phyloP scores from a whole-genome alignment of 2,329 filamentous ascomycete genomes.

The Zopfia rhizophila region DNA sequence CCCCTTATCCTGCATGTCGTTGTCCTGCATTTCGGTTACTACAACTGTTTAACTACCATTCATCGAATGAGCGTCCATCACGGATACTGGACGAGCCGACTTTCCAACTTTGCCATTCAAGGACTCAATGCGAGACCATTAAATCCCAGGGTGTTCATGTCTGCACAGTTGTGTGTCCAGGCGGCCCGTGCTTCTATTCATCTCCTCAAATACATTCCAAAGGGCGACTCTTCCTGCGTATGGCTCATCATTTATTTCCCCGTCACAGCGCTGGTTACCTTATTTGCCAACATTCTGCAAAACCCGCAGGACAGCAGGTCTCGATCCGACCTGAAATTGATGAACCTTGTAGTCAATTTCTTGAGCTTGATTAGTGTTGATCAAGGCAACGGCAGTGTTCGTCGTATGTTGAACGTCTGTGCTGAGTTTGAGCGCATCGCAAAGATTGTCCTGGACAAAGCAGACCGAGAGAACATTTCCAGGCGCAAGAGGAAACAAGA shows the following conservation, averaged over 20 bases:
- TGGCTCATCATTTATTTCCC: constrained; percentile 98
- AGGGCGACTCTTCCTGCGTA: constrained; percentile 93
- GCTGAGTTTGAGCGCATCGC: constrained; percentile 97
- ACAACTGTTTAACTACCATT: constrained; percentile 97
- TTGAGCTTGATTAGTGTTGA: constrained; percentile 89
- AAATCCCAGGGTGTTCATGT: constrained; percentile 94
- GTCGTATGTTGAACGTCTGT: constrained; percentile 92
- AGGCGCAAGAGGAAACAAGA: constrained; percentile 85
- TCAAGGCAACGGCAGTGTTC: constrained; percentile 88
- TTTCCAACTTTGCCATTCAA: constrained; percentile 95
- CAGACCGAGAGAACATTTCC: constrained; percentile 83
- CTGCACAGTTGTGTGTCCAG: constrained; percentile 89
- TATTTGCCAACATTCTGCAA: constrained; percentile 96
- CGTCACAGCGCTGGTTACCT: constrained; percentile 90
- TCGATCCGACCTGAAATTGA: constrained; percentile 86
- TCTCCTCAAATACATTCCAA: constrained; percentile 93
- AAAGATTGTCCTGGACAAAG: constrained; percentile 87
- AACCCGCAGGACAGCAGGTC: constrained; percentile 91
- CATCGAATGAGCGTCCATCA: constrained; percentile 99
- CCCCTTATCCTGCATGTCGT: constrained; percentile 95
- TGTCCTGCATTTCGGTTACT: constrained; percentile 95
- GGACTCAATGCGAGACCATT: constrained; percentile 89
- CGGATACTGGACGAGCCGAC: constrained; percentile 94
- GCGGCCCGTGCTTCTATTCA: constrained; percentile 94
- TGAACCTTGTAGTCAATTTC: constrained; percentile 94